Evolutionary conservation across 805 yeast genomes (phyloP).

Genomic region (Monosporozyma yasuniensis): DNA sequence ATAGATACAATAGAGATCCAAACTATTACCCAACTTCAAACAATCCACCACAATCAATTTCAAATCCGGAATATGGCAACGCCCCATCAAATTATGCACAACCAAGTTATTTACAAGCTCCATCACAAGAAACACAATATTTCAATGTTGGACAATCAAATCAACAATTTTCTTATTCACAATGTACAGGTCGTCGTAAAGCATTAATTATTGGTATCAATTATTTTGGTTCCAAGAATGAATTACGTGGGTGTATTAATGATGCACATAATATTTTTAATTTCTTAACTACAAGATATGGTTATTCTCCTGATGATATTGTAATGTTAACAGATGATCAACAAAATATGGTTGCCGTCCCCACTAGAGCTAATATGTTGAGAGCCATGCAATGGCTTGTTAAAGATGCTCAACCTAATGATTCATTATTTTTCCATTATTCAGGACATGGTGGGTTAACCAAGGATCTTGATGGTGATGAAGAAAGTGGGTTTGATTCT

Average conservation of each 20-base stretch:
- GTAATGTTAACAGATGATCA: conserved; percentile 55
- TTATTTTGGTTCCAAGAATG: conserved; percentile 55
- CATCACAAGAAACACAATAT: conserved; percentile 7
- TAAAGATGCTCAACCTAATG: conserved; percentile 62
- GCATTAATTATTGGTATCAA: conserved; percentile 75
- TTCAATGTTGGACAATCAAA: conserved; percentile 6
- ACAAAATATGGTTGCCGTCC: conserved; percentile 39
- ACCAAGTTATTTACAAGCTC: conserved; percentile 8
- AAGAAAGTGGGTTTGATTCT: conserved; percentile 65
- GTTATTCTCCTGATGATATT: conserved; percentile 46
- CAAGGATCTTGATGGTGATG: conserved; percentile 62
- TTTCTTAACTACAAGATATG: conserved; percentile 36
- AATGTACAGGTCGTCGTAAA: conserved; percentile 62
- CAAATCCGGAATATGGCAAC: conserved; percentile 2
- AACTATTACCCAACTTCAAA: background rate
- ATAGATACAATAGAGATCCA: background rate
- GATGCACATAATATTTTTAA: conserved; percentile 51
- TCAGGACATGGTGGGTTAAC: conserved; percentile 84
- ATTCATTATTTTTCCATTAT: conserved; percentile 71
- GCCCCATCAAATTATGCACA: conserved; percentile 9
- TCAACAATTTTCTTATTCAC: conserved; percentile 37
- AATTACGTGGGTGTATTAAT: conserved; percentile 70
- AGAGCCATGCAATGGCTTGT: conserved; percentile 81
- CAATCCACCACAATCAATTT: conserved; percentile 3
- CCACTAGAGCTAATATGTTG: conserved; percentile 61